Evolutionary conservation across 208 protist species (phyloP).

Genomic region (Angomonas deanei): DNA sequence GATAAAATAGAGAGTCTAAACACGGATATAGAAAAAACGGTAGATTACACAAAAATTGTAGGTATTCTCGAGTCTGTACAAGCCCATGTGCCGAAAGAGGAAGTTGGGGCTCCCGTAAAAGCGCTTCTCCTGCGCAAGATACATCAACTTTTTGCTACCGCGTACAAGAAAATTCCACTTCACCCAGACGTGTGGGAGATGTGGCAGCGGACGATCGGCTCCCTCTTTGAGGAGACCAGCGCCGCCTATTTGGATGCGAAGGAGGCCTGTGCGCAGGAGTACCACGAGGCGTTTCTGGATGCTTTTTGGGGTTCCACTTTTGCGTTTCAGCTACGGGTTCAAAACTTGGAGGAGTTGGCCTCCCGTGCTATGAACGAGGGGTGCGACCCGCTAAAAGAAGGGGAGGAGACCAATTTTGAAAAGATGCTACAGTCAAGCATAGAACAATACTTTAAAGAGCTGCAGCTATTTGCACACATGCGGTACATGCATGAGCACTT

Average conservation of each 20-base stretch:
- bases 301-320: background rate
- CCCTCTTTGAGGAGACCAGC: background rate
- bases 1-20: too few relatives aligned
- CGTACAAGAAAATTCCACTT: background rate
- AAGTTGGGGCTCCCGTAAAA: too few relatives aligned
- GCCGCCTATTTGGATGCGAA: background rate
- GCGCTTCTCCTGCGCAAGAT: too few relatives aligned
- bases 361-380: background rate
- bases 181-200: background rate
- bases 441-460: background rate
- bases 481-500: constrained; percentile 42
- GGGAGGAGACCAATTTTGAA: constrained; percentile 2
- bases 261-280: background rate
- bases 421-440: background rate
- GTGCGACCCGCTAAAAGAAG: background rate
- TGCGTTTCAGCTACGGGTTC: background rate
- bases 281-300: background rate
- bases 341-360: background rate
- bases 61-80: too few relatives aligned
- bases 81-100: too few relatives aligned
- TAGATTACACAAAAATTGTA: too few relatives aligned
- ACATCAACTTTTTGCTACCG: too few relatives aligned
- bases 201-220: background rate
- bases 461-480: constrained; percentile 42
- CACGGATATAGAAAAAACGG: too few relatives aligned